Evolutionary conservation across 2,329 filamentous ascomycete genomes (phyloP).

Genomic region (Cladosporium sp.): DNA sequence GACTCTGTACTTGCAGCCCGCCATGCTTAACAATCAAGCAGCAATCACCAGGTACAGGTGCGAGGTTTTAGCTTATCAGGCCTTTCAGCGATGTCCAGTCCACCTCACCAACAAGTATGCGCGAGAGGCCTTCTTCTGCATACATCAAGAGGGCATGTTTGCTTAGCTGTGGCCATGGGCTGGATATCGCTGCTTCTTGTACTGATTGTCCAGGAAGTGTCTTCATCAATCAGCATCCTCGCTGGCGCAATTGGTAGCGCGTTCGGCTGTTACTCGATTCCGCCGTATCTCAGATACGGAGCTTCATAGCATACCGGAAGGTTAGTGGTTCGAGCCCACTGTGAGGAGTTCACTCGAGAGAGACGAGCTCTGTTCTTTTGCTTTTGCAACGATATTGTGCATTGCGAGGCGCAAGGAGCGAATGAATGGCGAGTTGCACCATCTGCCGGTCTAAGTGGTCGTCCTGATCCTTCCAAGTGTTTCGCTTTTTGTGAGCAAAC

Average conservation of each 20-base stretch:
- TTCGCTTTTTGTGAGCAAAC: background rate
- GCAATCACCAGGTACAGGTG: background rate
- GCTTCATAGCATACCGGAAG: constrained; percentile 13
- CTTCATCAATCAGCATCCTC: constrained; percentile 14
- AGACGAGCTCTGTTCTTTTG: background rate
- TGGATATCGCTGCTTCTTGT: background rate
- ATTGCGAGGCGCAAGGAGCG: background rate
- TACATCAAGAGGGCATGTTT: background rate
- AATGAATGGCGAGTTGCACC: background rate
- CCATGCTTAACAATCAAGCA: background rate
- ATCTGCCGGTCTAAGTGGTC: background rate
- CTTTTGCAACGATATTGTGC: background rate
- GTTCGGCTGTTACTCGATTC: constrained; percentile 17
- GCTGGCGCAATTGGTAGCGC: constrained; percentile 20
- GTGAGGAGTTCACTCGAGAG: constrained; percentile 3
- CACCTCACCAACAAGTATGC: background rate
- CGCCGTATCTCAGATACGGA: background rate
- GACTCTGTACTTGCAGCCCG: background rate
- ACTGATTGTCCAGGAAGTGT: accelerated
- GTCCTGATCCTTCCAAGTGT: background rate
- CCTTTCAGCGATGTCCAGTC: background rate
- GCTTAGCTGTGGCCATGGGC: background rate
- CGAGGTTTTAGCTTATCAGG: background rate
- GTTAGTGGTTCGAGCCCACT: constrained; percentile 20
- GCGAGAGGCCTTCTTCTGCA: background rate